phyloP scores from a whole-genome alignment of 805 yeast genomes.

The Kluyveromyces wickerhamii region DNA sequence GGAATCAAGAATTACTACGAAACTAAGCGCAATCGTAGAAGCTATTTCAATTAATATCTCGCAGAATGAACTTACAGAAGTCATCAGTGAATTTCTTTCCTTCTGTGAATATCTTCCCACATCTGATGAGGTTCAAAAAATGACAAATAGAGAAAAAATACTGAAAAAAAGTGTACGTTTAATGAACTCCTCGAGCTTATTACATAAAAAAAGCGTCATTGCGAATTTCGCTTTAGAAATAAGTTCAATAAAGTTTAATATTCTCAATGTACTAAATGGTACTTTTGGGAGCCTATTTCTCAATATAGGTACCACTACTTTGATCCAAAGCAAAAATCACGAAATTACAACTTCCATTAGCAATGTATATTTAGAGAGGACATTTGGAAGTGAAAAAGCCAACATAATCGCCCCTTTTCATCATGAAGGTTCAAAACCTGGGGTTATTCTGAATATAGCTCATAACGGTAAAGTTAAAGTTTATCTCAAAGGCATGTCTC shows the following conservation, averaged over 20 bases:
- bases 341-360: slow-evolving; percentile 10
- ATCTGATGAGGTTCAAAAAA: too few relatives aligned
- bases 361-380: slow-evolving; percentile 12
- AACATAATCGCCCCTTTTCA: slow-evolving; percentile 20
- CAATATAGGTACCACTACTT: background rate
- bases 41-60: background rate
- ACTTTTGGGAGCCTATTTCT: background rate
- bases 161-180: slow-evolving; percentile 24
- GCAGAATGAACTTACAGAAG: background rate
- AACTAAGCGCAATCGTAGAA: background rate
- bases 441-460: slow-evolving; percentile 33
- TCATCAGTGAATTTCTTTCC: background rate
- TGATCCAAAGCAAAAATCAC: background rate
- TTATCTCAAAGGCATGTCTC: slow-evolving; percentile 37
- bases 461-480: slow-evolving; percentile 34
- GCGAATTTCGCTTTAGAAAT: slow-evolving; percentile 15
- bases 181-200: slow-evolving; percentile 20
- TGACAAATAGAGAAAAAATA: background rate
- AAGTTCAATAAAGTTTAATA: slow-evolving; percentile 8
- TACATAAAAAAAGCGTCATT: slow-evolving; percentile 13
- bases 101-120: too few relatives aligned
- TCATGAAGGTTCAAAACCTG: slow-evolving; percentile 24
- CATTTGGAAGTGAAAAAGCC: slow-evolving; percentile 16
- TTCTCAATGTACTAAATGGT: slow-evolving; percentile 3
- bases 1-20: background rate